Evolutionary conservation across 352 stramenopile genomes (phyloP), one percentile per base, ranked within the genome.

Genomic region (Phytophthora cryptogea): DNA sequence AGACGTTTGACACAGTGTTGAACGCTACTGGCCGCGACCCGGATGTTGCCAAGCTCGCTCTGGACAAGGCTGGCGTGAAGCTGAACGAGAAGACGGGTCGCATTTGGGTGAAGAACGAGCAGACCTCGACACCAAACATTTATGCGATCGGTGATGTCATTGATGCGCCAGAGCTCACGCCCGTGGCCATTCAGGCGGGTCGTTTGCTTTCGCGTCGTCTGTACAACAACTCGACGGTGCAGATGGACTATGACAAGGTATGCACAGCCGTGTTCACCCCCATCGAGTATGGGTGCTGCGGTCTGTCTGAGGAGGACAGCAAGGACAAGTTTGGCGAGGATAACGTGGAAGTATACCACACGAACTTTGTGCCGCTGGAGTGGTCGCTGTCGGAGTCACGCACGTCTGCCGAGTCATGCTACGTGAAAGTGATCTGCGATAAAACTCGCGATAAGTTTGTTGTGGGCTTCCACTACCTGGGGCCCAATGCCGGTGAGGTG

Each of bases 71-170:
- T 46, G 84, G 88, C 7, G 81, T 99, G 27, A 66, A 80, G 54
- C 74, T 91, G n/a, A 98, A 96, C 74, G 77, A 84, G 8, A 94
- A 88, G 41, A 96, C 96, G 35, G 86, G 88, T 10, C 98, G 98
- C 63, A 97, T 99, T 59, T 59, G 77, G 26, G 80, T 88, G 17
- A 85, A 80, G 42, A 78, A 97, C 57, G 97, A 99, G 68, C 91
- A 98, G 71, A 98, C 95, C 1, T 89, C 83, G 42, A 92, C 92
- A 47, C 79, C 94, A 13, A 97, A 99, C 72, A 95, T 99, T 59
- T 99, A 98, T 66, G 97, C 96, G 14, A 95, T 99, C 50, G 97
- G 97, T 28, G 96, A 99, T 84, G 95, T 98, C 11, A 95, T 98
- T 68, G 91, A 98, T 48, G 93, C 88, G 54, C 96, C 95, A 0